Conservation (phyloP, 2,329 filamentous ascomycete genomes). For the Elsinoe arachidis region DNA sequence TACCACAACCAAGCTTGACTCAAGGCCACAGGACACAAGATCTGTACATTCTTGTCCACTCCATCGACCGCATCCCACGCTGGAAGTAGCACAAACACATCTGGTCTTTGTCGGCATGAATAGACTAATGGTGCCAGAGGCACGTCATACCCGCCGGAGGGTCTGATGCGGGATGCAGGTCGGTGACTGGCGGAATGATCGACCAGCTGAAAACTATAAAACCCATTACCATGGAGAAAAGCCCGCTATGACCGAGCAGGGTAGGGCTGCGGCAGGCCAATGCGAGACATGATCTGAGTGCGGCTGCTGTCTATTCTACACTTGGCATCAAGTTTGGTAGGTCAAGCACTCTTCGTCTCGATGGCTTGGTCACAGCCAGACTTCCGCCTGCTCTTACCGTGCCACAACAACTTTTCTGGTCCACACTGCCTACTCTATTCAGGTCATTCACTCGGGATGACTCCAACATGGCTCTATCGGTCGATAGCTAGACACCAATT, state of each 20-base stretch:
- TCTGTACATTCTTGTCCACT: background rate
- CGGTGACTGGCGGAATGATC: background rate
- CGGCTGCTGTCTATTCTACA: slow-evolving; percentile 3
- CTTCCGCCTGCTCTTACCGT: slow-evolving; percentile 5
- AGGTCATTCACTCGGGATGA: slow-evolving; percentile 6
- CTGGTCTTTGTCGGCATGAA: background rate
- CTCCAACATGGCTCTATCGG: background rate
- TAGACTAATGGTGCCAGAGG: background rate
- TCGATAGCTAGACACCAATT: slow-evolving; percentile 1
- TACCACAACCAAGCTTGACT: background rate
- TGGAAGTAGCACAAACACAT: background rate
- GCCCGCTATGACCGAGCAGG: background rate
- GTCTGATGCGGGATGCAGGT: background rate
- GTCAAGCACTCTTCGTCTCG: background rate
- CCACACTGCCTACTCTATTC: slow-evolving; percentile 4
- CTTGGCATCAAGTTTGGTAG: slow-evolving; percentile 4
- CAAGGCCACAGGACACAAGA: background rate
- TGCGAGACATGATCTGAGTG: background rate
- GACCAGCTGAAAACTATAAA: slow-evolving; percentile 4
- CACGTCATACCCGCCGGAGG: background rate
- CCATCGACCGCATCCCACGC: background rate
- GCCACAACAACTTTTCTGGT: background rate
- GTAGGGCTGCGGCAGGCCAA: background rate
- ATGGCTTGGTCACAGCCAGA: slow-evolving; percentile 9
- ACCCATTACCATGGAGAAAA: background rate